Evolutionary conservation across 768 basidiomycete species (phyloP).

Genomic region (Kwoniella bestiolae): DNA sequence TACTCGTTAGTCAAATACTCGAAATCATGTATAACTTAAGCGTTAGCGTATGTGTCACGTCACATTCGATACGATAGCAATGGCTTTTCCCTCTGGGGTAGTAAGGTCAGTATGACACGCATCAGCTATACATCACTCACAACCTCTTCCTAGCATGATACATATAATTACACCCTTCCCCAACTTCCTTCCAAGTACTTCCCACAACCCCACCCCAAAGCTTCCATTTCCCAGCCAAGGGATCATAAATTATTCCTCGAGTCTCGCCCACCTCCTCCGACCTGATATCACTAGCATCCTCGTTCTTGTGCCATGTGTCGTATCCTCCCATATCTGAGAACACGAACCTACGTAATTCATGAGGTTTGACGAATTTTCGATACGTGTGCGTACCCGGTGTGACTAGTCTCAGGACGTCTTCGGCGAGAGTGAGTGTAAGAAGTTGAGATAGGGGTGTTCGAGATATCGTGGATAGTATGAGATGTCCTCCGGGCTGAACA

Average conservation of each 20-base stretch:
- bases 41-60: too few relatives aligned
- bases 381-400: slow-evolving; percentile 87
- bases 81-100: too few relatives aligned
- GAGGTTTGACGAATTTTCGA: slow-evolving; percentile 84
- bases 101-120: too few relatives aligned
- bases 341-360: slow-evolving; percentile 84
- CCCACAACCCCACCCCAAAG: slow-evolving; percentile 54
- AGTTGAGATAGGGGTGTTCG: slow-evolving; percentile 77
- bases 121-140: background rate
- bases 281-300: slow-evolving; percentile 37
- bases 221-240: slow-evolving; percentile 52
- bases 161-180: slow-evolving; percentile 57
- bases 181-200: slow-evolving; percentile 44
- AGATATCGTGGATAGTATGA: slow-evolving; percentile 93
- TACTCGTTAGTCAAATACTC: too few relatives aligned
- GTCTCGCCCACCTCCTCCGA: slow-evolving; percentile 48
- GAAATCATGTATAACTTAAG: too few relatives aligned
- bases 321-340: slow-evolving; percentile 61
- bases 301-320: slow-evolving; percentile 47
- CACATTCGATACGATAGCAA: too few relatives aligned
- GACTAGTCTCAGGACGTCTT: slow-evolving; percentile 78
- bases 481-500: slow-evolving; percentile 85
- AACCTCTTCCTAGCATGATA: slow-evolving; percentile 54
- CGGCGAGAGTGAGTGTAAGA: slow-evolving; percentile 76
- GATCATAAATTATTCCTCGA: slow-evolving; percentile 57